Base-by-base conservation (phyloP, 768 basidiomycete genomes). In the Boletales sp. region DNA sequence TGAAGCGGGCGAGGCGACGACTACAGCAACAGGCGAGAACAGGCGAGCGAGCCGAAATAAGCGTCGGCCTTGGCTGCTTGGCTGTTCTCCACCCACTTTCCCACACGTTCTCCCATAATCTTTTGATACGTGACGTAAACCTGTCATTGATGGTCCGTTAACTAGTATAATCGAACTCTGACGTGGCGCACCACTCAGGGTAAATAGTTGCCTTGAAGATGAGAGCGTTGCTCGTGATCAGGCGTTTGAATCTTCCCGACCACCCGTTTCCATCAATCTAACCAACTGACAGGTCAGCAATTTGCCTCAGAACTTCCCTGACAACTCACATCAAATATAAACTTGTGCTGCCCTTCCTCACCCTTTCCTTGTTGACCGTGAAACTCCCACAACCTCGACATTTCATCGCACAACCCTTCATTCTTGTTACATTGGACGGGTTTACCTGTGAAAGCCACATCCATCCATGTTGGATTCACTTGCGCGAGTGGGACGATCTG, bases 141-240 rank as follows among this genome's bases (percentile, higher is more conserved):
- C 81, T 34, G 11, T 10, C 12, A 8, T 8, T 9, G 19, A 30
- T 11, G 11, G 9, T 35, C 15, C 43, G 19, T 13, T 15, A 42
- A 39, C 15, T 14, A 2, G 14, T 10, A 9, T 12, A 6, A 21
- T 14, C 21, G 21, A 21, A 21, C 4, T 21, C 21, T 21, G 21
- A 21, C 21, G 21, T 21, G 7, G n/a, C 69, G 12, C 60, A 82
- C 87, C 87, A 88, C 67, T 87, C 86, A 0, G 84, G 85, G 59
- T 83, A 87, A 53, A 87, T 76, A 0, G 85, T 87, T 34, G 81
- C 72, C 60, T 87, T 87, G 70, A 88, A 79, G 8, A 87, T 69
- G 14, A 85, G 67, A 0, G 84, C 74, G 21, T 84, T 83, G 19
- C 79, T 74, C 3, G 80, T 80, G 6, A 87, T 73, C 2, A 87